Evolutionary conservation across 2,329 filamentous ascomycete genomes (phyloP).

Genomic region (Xylariaceae sp.): DNA sequence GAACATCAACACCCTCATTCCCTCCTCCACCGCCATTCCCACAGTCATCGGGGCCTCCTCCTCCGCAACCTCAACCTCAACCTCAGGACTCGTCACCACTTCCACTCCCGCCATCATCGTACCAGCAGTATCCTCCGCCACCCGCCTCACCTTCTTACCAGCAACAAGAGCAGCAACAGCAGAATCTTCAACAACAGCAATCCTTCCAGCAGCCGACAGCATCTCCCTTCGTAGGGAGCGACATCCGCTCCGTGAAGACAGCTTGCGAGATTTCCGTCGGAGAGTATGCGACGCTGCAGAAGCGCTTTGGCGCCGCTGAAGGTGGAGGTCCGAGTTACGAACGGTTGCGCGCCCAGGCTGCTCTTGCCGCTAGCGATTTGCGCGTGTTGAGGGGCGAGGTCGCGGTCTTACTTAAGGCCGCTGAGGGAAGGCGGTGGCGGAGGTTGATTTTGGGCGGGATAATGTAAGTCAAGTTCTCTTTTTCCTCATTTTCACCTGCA

Average conservation of each 20-base stretch:
- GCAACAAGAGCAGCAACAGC: too few relatives aligned
- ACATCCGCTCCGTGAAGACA: conserved; percentile 21
- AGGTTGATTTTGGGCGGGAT: conserved; percentile 49
- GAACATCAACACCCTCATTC: not conserved
- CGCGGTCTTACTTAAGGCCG: conserved; percentile 38
- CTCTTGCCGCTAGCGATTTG: conserved; percentile 42
- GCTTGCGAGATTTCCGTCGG: conserved; percentile 31
- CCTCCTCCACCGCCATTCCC: conserved; percentile 53
- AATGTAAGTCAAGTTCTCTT: conserved; percentile 40
- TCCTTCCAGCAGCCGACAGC: conserved; percentile 14
- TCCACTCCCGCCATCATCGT: too few relatives aligned
- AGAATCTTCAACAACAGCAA: too few relatives aligned
- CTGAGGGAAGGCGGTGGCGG: conserved; percentile 49
- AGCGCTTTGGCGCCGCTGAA: conserved; percentile 27
- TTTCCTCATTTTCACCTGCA: not conserved
- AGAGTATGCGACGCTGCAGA: conserved; percentile 34
- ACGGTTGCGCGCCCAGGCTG: conserved; percentile 41
- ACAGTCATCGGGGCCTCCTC: conserved; percentile 48
- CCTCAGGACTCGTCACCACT: conserved; percentile 45
- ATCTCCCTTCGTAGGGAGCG: conserved; percentile 19
- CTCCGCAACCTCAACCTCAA: conserved; percentile 41
- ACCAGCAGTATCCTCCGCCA: too few relatives aligned
- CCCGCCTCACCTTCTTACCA: too few relatives aligned
- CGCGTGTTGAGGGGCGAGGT: conserved; percentile 42
- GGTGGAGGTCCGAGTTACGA: conserved; percentile 37